Evolutionary conservation across 108 stramenopile genomes (phyloP).

Genomic region (Cyclotella distinguenda): DNA sequence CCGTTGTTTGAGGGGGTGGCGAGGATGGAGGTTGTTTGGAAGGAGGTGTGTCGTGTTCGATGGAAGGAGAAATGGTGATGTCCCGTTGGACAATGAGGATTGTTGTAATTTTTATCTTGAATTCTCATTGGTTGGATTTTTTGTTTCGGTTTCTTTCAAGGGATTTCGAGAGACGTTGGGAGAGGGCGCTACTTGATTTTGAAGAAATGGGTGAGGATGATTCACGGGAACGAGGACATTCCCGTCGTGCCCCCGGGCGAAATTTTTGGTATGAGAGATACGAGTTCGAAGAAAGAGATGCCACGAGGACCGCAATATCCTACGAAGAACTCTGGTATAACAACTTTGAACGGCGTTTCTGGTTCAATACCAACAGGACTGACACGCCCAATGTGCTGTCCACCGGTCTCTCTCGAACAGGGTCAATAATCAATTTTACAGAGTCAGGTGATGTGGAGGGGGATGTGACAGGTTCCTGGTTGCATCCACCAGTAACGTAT

Average conservation of each 20-base stretch:
- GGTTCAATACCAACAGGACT: constrained; percentile 17
- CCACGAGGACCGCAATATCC: neutral
- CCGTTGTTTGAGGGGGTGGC: constrained; percentile 16
- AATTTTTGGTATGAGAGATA: constrained; percentile 22
- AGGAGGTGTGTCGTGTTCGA: constrained; percentile 12
- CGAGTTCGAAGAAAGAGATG: constrained; percentile 14
- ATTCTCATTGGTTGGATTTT: neutral
- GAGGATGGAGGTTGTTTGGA: constrained; percentile 21
- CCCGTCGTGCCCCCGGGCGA: neutral
- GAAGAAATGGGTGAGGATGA: neutral
- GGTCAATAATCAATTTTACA: neutral
- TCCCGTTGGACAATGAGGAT: neutral
- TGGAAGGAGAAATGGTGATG: constrained; percentile 21
- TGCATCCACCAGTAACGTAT: neutral
- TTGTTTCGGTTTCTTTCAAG: neutral
- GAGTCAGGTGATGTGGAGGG: no score
- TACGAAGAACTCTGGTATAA: constrained; percentile 10
- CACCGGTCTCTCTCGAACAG: neutral
- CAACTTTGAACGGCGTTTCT: constrained; percentile 14
- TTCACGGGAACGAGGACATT: neutral
- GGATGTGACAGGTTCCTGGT: neutral
- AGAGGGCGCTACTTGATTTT: constrained; percentile 3
- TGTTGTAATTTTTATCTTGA: neutral
- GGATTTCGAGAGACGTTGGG: constrained; percentile 16
- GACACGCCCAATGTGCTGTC: neutral